A percentile compares a stretch with the other conserved stretches of the same genome.
Conservation (phyloP, 257 asterid genomes). For the Nicotiana paniculata region DNA sequence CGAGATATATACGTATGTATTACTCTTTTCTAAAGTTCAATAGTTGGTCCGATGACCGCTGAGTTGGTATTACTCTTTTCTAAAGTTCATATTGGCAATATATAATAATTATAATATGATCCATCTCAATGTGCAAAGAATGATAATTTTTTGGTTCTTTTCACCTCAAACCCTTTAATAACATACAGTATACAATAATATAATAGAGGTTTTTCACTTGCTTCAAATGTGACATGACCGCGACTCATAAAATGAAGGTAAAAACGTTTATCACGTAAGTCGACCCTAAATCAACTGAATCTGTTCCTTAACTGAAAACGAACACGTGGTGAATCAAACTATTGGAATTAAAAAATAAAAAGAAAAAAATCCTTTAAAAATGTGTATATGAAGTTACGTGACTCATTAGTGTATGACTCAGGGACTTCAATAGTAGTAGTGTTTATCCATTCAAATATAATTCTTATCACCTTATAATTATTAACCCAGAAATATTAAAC, state of each 20-base stretch:
- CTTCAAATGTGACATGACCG: neutral
- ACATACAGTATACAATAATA: no score
- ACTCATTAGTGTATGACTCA: neutral
- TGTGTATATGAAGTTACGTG: neutral
- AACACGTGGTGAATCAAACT: neutral
- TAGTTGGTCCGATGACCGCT: no score
- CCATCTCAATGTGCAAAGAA: neutral
- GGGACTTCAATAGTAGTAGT: neutral
- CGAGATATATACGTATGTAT: no score
- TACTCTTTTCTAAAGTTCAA: no score
- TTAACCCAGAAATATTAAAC: neutral
- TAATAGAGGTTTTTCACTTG: neutral
- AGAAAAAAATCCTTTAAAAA: neutral
- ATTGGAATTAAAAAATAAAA: neutral
- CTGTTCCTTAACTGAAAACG: neutral
- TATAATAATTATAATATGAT: neutral
- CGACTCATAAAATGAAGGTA: neutral
- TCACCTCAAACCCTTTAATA: neutral
- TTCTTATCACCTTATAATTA: neutral
- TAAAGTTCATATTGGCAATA: neutral
- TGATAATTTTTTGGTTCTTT: neutral
- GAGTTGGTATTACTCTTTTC: neutral
- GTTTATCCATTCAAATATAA: neutral
- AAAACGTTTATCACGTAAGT: neutral
- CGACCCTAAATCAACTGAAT: neutral